phyloP scores from a whole-genome alignment of 1,139 yeast genomes.

The Meyerozyma athensensis region DNA sequence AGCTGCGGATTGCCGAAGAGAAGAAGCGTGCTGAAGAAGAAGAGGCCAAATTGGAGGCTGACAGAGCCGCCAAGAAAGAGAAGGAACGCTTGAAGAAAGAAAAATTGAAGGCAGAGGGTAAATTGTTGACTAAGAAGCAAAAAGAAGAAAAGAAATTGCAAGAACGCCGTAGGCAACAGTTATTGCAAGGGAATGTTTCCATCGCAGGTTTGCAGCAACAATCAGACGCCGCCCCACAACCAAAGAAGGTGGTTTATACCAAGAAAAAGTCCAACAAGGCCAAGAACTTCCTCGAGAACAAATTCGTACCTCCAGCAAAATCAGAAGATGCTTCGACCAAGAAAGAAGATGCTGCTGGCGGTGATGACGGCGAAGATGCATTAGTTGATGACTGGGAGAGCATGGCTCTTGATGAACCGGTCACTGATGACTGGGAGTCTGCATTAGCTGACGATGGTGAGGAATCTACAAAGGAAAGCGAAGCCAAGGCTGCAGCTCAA shows the following conservation, averaged over 20 bases:
- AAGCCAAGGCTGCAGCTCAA: slow-evolving; percentile 15
- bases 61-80: slow-evolving; percentile 69
- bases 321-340: slow-evolving; percentile 12
- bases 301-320: slow-evolving; percentile 5
- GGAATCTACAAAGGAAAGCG: slow-evolving; percentile 14
- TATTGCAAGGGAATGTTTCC: slow-evolving; percentile 67
- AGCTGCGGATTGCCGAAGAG: slow-evolving; percentile 57
- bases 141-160: slow-evolving; percentile 84
- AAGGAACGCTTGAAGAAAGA: slow-evolving; percentile 77
- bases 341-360: slow-evolving; percentile 14
- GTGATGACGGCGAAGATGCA: slow-evolving; percentile 44
- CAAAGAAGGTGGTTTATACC: slow-evolving; percentile 71
- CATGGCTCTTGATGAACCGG: slow-evolving; percentile 45
- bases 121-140: slow-evolving; percentile 83
- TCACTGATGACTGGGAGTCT: slow-evolving; percentile 45
- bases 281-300: slow-evolving; percentile 28
- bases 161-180: slow-evolving; percentile 86
- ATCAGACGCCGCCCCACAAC: slow-evolving; percentile 37
- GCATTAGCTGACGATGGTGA: slow-evolving; percentile 24
- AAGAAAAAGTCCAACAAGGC: slow-evolving; percentile 60
- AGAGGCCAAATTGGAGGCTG: slow-evolving; percentile 65
- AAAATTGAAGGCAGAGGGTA: slow-evolving; percentile 90
- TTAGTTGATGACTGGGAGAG: slow-evolving; percentile 65
- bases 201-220: slow-evolving; percentile 67
- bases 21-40: slow-evolving; percentile 58